Evolutionary conservation across 2,329 filamentous ascomycete genomes (phyloP).

Genomic region (Tolypocladium amazonense): DNA sequence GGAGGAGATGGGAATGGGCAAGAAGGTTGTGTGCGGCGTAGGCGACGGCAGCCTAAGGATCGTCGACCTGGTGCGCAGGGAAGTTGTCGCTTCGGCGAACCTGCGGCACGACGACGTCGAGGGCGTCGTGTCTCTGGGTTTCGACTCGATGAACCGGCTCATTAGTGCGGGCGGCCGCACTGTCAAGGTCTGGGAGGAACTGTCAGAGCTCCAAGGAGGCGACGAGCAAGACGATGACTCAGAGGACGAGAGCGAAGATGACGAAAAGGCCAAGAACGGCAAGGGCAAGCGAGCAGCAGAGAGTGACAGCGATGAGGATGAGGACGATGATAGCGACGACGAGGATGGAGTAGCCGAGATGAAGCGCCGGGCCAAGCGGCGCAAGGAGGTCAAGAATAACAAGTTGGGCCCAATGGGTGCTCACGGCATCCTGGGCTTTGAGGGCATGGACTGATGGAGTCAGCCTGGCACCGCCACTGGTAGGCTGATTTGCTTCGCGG

Average conservation of each 20-base stretch:
- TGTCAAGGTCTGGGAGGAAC: conserved; percentile 90
- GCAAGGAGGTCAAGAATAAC: conserved; percentile 28
- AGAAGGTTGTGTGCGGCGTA: conserved; percentile 68
- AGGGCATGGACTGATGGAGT: conserved; percentile 29
- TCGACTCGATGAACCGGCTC: conserved; percentile 77
- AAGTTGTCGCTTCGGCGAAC: conserved; percentile 54
- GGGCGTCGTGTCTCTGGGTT: conserved; percentile 69
- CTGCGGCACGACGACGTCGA: conserved; percentile 74
- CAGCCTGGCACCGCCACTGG: no score
- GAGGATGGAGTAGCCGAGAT: conserved; percentile 22
- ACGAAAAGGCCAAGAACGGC: conserved; percentile 37
- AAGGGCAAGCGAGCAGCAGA: conserved; percentile 22
- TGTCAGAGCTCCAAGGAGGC: conserved; percentile 39
- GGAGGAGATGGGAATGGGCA: conserved; percentile 56
- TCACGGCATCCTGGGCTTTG: conserved; percentile 40
- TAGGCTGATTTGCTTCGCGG: neutral
- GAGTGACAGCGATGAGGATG: conserved; percentile 24
- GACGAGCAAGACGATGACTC: conserved; percentile 34
- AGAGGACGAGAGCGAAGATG: conserved; percentile 32
- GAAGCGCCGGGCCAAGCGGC: conserved; percentile 34
- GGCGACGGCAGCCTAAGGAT: conserved; percentile 73
- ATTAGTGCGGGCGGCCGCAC: conserved; percentile 79
- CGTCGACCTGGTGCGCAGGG: conserved; percentile 64
- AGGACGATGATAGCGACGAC: conserved; percentile 23
- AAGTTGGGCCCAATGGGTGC: conserved; percentile 39